Base-by-base conservation (phyloP, 2,329 filamentous ascomycete genomes). In the Hypomyces rosellus region DNA sequence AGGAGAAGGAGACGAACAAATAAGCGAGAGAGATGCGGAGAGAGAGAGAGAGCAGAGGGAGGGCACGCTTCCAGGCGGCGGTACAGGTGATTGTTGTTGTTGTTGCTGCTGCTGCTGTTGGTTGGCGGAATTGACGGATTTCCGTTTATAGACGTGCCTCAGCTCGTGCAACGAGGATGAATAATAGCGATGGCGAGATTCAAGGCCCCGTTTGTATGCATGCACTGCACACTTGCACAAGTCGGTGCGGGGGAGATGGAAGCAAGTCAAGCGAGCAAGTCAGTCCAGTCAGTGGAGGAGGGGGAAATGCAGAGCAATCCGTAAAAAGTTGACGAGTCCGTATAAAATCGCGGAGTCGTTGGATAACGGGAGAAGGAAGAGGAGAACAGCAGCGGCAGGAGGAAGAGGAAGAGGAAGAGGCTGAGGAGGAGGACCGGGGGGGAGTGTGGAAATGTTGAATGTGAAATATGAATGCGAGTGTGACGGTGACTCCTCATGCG, bases 271-370 rank as follows among this genome's bases (percentile, higher is more conserved):
- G n/a, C n/a, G n/a, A 20, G 20, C 20, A 20, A 20, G 20, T 20
- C 20, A 20, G 20, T 20, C 20, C 20, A 20, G 20, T 20, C 34
- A n/a, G 36, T 45, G 39, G 43, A 45, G 9, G 25, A 30, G 25
- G 25, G 49, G 42, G 45, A 40, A 30, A 30, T 45, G 49, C 49
- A 41, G 43, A 46, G 48, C 8, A 30, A 30, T 30, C 25, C 25
- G 20, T 5, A 20, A 20, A 20, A 20, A 20, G 20, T 20, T 20
- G 20, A 20, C 6, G 9, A 11, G 6, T 11, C 25, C 25, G 25
- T 30, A 30, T 30, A 30, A 30, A 30, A 30, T 30, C 25, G 25
- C 25, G 25, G 25, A 30, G 25, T 30, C 25, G 25, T 30, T 30
- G 25, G 25, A 30, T 30, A 30, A 30, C 25, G 25, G 25, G 25